Evolutionary conservation across 2,329 filamentous ascomycete genomes (phyloP), one percentile per base, ranked within the genome.

Genomic region (Oidium heveae): DNA sequence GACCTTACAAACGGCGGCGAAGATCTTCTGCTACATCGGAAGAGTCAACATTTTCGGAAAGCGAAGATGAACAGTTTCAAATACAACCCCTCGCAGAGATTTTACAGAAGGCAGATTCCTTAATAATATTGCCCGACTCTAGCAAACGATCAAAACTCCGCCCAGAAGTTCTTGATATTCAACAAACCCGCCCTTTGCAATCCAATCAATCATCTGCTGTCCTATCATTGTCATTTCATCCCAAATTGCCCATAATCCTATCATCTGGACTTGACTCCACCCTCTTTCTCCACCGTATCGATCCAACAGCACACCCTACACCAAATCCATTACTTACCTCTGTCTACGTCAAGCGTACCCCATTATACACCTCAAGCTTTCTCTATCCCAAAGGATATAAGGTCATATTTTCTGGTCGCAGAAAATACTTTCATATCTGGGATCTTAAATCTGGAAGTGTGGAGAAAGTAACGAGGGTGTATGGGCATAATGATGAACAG

Each of bases 371-470:
- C 12, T 86, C 88, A 7, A 76, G 83, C 39, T 96, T 98, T 67
- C 72, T 87, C 56, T 76, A 74, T 28, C 78, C 82, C 4, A 70
- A 70, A 16, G 86, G 84, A 58, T 80, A 83, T 58, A 82, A 82
- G 61, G 83, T 98, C 60, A 85, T 94, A 67, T 84, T 95, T 57
- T 84, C 87, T 18, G 88, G 88, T 39, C 82, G 89, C 37, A 79
- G 91, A 52, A 80, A 80, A 58, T 96, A 87, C 71, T 95, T 96
- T 68, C 91, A 96, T 68, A 80, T 83, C 60, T 98, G 91, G 91
- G 82, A 96, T 63, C 74, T 98, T 24, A 72, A 82, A 46, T 81
- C 82, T 0, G 91, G 91, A 46, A 71, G 74, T 13, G 79, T 98
- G 52, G 83, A 89, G 63, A 94, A 94, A 68, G 76, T 94, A 47